Evolutionary conservation across 495 filamentous ascomycete species (phyloP).

Genomic region (Annulohypoxylon bovei): DNA sequence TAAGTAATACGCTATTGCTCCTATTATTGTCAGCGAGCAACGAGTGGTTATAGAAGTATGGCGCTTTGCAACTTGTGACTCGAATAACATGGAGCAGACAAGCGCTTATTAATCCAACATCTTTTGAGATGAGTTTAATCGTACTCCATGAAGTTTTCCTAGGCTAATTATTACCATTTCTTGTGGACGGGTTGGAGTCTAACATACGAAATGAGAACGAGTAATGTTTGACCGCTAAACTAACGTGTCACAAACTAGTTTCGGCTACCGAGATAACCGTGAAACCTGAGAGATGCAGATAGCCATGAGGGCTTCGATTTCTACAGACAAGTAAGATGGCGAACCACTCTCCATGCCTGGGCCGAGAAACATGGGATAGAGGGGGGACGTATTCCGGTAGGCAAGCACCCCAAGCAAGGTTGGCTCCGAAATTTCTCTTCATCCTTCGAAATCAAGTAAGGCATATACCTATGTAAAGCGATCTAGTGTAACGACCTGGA

Average conservation of each 20-base stretch:
- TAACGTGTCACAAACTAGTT: conserved; percentile 31
- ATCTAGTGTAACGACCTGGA: conserved; percentile 35
- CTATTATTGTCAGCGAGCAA: background rate
- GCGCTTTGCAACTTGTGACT: too few species aligned
- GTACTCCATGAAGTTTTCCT: background rate
- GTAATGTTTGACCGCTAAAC: conserved; percentile 23
- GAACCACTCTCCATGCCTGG: background rate
- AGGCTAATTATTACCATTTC: background rate
- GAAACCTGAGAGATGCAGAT: conserved; percentile 27
- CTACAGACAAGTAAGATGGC: conserved; percentile 6
- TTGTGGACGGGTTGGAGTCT: background rate
- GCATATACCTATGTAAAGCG: conserved; percentile 7
- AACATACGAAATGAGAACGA: conserved; percentile 8
- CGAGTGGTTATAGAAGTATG: too few species aligned
- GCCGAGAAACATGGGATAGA: background rate
- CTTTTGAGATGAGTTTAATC: background rate
- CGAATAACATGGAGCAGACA: too few species aligned
- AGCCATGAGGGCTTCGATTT: conserved; percentile 14
- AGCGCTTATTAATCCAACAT: background rate
- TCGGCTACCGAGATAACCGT: conserved; percentile 37
- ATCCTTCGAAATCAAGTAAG: background rate
- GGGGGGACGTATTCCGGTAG: background rate
- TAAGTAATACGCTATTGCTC: background rate
- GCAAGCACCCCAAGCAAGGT: background rate
- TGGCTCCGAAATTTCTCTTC: background rate